phyloP scores from a whole-genome alignment of 352 stramenopile species.

The Salisapilia sapeloensis region DNA sequence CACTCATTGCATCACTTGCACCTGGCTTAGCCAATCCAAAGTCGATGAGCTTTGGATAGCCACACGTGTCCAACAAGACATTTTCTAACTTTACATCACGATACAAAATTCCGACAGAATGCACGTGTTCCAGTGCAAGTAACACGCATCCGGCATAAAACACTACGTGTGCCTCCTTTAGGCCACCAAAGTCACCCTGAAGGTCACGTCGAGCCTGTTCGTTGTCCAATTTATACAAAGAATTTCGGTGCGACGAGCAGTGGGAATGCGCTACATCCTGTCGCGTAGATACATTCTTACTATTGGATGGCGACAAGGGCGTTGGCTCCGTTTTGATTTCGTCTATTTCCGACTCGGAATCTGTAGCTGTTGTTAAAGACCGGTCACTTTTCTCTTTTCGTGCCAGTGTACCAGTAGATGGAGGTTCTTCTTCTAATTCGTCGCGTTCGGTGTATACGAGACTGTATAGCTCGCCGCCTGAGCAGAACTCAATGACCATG shows the following conservation, averaged over 20 bases:
- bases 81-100: conserved; percentile 83
- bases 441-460: too few species aligned
- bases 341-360: too few species aligned
- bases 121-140: conserved; percentile 78
- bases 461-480: conserved; percentile 72
- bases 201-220: conserved; percentile 16
- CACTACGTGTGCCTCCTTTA: conserved; percentile 70
- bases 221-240: conserved; percentile 26
- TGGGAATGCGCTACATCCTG: too few species aligned
- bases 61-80: conserved; percentile 65
- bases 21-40: conserved; percentile 49
- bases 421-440: too few species aligned
- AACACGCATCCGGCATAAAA: conserved; percentile 94
- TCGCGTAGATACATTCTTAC: too few species aligned
- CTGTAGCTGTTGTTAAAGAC: too few species aligned
- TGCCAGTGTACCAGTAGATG: too few species aligned
- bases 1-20: conserved; percentile 15
- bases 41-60: conserved; percentile 74
- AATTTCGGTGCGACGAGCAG: too few species aligned
- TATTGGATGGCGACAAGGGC: too few species aligned
- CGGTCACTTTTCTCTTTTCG: too few species aligned
- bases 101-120: conserved; percentile 43
- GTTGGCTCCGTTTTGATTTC: too few species aligned
- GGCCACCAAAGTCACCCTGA: conserved; percentile 20
- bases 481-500: conserved; percentile 59